Percentiles rank a stretch among this genome's conserved stretches.
Conservation (phyloP, 2,329 filamentous ascomycete species). For the Botryosphaeria dothidea region DNA sequence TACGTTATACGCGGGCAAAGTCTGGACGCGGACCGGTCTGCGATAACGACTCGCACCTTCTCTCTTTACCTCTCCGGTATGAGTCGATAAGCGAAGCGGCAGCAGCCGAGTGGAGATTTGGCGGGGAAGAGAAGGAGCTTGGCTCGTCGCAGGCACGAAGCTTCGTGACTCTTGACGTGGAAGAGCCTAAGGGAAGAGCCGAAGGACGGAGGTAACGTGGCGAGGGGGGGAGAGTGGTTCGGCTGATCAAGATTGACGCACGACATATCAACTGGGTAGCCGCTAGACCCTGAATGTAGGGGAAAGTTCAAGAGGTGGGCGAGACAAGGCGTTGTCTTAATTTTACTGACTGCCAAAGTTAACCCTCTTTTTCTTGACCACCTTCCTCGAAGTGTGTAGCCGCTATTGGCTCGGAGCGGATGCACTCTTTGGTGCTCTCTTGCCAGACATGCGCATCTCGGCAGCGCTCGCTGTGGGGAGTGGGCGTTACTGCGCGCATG, state of each 20-base stretch:
- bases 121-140: neutral
- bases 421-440: neutral
- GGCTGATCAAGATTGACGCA: neutral
- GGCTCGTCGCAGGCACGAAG: neutral
- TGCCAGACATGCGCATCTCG: neutral
- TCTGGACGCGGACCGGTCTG: neutral
- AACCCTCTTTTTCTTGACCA: no score
- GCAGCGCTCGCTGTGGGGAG: neutral
- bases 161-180: neutral
- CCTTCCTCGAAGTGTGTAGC: neutral
- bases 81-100: neutral
- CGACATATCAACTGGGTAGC: neutral
- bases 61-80: neutral
- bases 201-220: no score
- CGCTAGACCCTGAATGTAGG: neutral
- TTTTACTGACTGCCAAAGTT: neutral
- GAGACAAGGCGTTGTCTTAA: neutral
- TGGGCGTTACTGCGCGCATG: neutral
- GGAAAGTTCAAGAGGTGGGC: neutral
- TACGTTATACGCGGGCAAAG: neutral
- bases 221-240: neutral
- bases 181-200: neutral
- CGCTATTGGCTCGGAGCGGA: neutral
- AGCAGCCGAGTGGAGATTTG: neutral
- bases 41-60: neutral